Evolutionary conservation across 1,139 yeast genomes (phyloP).

Genomic region (Blastobotrys niveus): DNA sequence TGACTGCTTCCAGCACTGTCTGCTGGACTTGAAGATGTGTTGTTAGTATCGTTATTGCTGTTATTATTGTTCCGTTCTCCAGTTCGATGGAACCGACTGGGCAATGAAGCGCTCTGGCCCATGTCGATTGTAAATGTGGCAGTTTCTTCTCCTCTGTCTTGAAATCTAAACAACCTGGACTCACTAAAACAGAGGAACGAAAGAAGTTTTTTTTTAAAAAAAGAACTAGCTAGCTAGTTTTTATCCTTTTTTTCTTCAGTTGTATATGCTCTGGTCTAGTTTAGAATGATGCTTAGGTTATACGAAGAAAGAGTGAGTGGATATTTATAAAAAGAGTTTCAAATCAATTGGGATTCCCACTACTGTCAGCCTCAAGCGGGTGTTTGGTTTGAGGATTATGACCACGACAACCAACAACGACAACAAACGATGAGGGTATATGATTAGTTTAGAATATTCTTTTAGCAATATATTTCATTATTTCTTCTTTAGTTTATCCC

Average conservation of each 20-base stretch:
- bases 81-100: not conserved
- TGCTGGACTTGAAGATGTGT: not conserved
- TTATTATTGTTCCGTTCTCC: not conserved
- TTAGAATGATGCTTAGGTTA: too few relatives aligned
- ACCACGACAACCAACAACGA: not conserved
- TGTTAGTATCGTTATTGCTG: not conserved
- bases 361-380: not conserved
- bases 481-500: too few relatives aligned
- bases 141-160: not conserved
- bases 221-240: too few relatives aligned
- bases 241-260: too few relatives aligned
- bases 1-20: not conserved
- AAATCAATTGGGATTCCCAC: not conserved
- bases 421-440: too few relatives aligned
- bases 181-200: not conserved
- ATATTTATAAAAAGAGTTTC: too few relatives aligned
- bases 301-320: too few relatives aligned
- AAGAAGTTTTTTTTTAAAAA: too few relatives aligned
- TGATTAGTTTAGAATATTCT: too few relatives aligned
- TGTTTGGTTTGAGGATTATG: not conserved
- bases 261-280: too few relatives aligned
- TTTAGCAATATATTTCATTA: too few relatives aligned
- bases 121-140: too few relatives aligned
- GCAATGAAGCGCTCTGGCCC: constrained; percentile 3
- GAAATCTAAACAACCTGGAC: not conserved